Base-by-base conservation (phyloP, 2,329 filamentous ascomycete genomes). In the Xylaria sp. region DNA sequence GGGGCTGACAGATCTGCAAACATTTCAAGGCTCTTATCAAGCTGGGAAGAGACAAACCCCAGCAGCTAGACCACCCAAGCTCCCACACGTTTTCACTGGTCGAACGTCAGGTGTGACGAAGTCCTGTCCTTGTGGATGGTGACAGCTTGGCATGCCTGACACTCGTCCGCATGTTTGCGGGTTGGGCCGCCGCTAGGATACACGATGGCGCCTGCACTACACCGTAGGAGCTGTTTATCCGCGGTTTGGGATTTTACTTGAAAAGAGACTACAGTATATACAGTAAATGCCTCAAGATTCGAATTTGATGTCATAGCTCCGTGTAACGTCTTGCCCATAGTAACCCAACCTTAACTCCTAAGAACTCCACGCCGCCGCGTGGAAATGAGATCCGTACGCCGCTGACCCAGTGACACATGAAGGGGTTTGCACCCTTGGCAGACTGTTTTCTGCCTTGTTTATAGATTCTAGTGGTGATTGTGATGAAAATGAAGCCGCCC, bases 1-100 rank as follows among this genome's bases (percentile, higher is more conserved):
- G 66, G 66, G 66, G 66, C 66, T 68, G 62, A 68, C 66, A 51
- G 66, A 68, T 68, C 66, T 68, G 16, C 61, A 61, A 51, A 55
- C 50, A n/a, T 50, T 29, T 48, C 60, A 55, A 68, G 54, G 47
- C 60, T 63, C 48, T 63, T 68, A 55, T 63, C 60, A 60, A 63
- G 21, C 42, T 59, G 48, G 54, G 27, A 47, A 60, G 53, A 66
- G 54, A 67, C 53, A 60, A 63, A 63, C 59, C 51, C 55, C 58
- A 48, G 48, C 51, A 54, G 64, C 59, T 63, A 23, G 42, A 54
- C 44, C 60, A n/a, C 40, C 66, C 61, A 47, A 53, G 55, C 27
- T 59, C 42, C 57, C 35, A 50, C 40, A 23, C 37, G 50, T 29
- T 55, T 65, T 40, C 55, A 59, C 35, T 64, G 65, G 65, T 47